Evolutionary conservation across 1,284 basidiomycete genomes (phyloP).

Genomic region (Cerrena zonata): DNA sequence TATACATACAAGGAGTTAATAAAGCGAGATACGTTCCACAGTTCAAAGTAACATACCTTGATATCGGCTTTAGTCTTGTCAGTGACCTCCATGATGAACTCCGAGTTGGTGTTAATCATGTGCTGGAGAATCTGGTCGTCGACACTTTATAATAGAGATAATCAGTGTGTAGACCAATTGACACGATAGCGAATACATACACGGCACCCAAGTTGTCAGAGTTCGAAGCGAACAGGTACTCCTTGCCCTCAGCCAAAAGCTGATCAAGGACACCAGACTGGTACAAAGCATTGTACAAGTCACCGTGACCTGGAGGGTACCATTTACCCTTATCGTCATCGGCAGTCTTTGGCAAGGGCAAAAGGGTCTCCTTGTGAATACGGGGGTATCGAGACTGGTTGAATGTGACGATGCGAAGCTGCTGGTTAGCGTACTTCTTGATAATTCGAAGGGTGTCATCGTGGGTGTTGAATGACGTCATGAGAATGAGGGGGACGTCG

Average conservation of each 20-base stretch:
- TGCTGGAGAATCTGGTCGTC: slow-evolving; percentile 83
- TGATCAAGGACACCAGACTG: slow-evolving; percentile 97
- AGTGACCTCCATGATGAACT: slow-evolving; percentile 98
- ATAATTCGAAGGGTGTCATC: slow-evolving; percentile 96
- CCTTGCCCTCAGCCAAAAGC: slow-evolving; percentile 91
- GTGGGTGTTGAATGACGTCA: slow-evolving; percentile 99
- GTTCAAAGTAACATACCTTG: slow-evolving; percentile 48
- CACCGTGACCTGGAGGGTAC: slow-evolving; percentile 99
- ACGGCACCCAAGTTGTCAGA: slow-evolving; percentile 98
- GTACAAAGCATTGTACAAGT: slow-evolving; percentile 87
- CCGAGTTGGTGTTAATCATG: slow-evolving; percentile 83
- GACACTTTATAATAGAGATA: slow-evolving; percentile 32
- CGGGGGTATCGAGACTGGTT: slow-evolving; percentile 98
- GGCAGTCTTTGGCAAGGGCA: slow-evolving; percentile 83
- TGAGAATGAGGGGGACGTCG: slow-evolving; percentile 95
- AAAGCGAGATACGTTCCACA: too few relatives aligned
- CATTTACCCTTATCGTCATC: slow-evolving; percentile 92
- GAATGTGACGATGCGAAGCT: slow-evolving; percentile 91
- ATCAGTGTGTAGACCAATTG: slow-evolving; percentile 20
- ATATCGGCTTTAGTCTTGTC: slow-evolving; percentile 99
- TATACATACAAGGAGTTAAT: slow-evolving; percentile 17
- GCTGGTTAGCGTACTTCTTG: slow-evolving; percentile 99
- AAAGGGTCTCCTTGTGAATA: slow-evolving; percentile 90
- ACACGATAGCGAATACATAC: slow-evolving; percentile 36
- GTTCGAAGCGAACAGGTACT: slow-evolving; percentile 99